These are phyloP conservation scores for Taphrina flavorubra DNA, from an alignment of 1,139 yeast genomes.

Conservation along the genomic window DNA sequence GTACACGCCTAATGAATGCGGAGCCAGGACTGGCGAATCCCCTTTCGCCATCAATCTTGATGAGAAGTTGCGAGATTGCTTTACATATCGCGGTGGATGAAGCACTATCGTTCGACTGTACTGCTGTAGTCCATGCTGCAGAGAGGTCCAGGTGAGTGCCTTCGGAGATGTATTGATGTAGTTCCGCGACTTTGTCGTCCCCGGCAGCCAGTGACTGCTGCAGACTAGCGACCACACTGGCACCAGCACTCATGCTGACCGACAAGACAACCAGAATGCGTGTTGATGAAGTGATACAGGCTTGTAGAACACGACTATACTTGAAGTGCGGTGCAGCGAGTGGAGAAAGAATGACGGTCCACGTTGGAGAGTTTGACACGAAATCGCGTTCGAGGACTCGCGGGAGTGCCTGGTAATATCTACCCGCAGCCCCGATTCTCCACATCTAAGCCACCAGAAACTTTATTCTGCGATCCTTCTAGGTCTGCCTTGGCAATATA, in stretches of 20 bases:
- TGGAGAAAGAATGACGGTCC: not conserved
- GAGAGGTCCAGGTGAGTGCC: slow-evolving; percentile 27
- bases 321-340: too few species aligned
- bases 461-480: not conserved
- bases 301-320: too few species aligned
- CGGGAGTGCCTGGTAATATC: slow-evolving; percentile 23
- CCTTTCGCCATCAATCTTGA: slow-evolving; percentile 47
- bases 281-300: too few species aligned
- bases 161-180: slow-evolving; percentile 15
- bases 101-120: slow-evolving; percentile 18
- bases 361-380: too few species aligned
- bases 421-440: not conserved
- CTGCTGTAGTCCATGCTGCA: slow-evolving; percentile 19
- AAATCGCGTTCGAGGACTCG: not conserved
- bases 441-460: not conserved
- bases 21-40: slow-evolving; percentile 51
- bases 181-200: slow-evolving; percentile 11
- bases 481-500: too few species aligned
- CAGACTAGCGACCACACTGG: slow-evolving; percentile 11
- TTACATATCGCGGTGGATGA: slow-evolving; percentile 22
- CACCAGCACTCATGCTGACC: not conserved
- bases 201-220: not conserved
- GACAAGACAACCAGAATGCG: too few species aligned
- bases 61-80: slow-evolving; percentile 41
- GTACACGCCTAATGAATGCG: slow-evolving; percentile 58